Percentiles rank a stretch among this genome's conserved stretches.
Evolutionary conservation across 176 grass and related monocot genomes (phyloP).

Genomic region (Avena atlantica): DNA sequence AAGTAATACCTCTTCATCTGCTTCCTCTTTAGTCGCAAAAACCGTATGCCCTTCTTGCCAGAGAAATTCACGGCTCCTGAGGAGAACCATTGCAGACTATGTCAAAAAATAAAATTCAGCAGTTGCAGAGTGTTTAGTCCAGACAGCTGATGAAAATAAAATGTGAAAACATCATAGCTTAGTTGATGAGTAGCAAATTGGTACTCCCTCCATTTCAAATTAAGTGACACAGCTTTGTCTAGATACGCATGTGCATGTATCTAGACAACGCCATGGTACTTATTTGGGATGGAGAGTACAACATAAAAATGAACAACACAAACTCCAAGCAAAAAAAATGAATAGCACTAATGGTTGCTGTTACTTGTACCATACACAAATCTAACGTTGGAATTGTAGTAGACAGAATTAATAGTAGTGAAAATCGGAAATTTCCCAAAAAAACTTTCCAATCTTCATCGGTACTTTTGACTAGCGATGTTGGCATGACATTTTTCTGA

Average conservation of each 20-base stretch:
- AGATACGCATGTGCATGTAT: too few species aligned
- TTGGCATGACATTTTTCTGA: neutral
- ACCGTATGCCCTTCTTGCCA: slow-evolving; percentile 99
- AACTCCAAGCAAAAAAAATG: slow-evolving; percentile 6
- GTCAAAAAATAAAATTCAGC: neutral
- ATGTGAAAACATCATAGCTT: neutral
- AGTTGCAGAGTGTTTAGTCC: slow-evolving; percentile 6
- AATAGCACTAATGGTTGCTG: neutral
- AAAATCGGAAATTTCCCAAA: neutral
- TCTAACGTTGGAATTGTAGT: neutral
- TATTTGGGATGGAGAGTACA: neutral
- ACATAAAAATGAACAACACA: slow-evolving; percentile 5
- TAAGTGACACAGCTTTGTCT: too few species aligned
- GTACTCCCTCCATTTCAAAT: too few species aligned
- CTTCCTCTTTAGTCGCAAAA: slow-evolving; percentile 92
- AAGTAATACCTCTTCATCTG: slow-evolving; percentile 78
- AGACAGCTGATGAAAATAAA: neutral
- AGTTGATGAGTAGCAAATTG: neutral
- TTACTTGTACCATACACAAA: slow-evolving; percentile 5
- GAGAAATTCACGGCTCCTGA: slow-evolving; percentile 96
- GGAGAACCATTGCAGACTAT: slow-evolving; percentile 12
- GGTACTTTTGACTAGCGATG: neutral
- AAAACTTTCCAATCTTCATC: neutral
- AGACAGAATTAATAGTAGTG: too few species aligned
- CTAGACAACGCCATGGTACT: too few species aligned